These are phyloP conservation scores for Fusarium buxicola DNA, from an alignment of 2,329 filamentous ascomycete species.

Conservation along the genomic window DNA sequence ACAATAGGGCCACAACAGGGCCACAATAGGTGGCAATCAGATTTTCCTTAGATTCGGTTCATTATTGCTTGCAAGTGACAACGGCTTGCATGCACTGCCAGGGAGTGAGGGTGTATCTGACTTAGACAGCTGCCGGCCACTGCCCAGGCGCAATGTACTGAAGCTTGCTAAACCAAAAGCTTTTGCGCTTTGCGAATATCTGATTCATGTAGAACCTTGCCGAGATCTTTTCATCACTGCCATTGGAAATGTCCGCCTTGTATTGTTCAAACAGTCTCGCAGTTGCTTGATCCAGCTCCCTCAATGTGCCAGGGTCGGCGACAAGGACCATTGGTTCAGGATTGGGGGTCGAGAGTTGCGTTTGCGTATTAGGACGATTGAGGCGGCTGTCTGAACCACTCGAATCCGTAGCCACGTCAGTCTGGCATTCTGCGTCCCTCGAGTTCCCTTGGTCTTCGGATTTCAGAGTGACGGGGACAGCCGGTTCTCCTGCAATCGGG, in stretches of 20 bases:
- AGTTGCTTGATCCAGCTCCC: slow-evolving; percentile 43
- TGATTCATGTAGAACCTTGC: slow-evolving; percentile 50
- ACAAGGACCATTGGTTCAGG: slow-evolving; percentile 39
- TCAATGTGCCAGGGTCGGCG: slow-evolving; percentile 40
- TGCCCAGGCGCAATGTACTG: slow-evolving; percentile 7
- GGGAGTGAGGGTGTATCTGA: not conserved
- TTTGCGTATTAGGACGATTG: not conserved
- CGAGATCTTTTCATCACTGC: slow-evolving; percentile 35
- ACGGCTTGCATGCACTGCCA: not conserved
- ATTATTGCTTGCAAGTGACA: not conserved
- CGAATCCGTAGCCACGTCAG: not conserved
- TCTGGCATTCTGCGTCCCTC: slow-evolving; percentile 30
- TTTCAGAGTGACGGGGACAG: not conserved
- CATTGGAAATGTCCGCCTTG: slow-evolving; percentile 43
- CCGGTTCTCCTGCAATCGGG: not conserved
- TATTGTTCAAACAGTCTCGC: slow-evolving; percentile 50
- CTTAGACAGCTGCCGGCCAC: not conserved
- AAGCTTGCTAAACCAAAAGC: slow-evolving; percentile 49
- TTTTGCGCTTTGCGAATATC: slow-evolving; percentile 41
- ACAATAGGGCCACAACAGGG: not conserved
- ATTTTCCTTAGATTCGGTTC: not conserved
- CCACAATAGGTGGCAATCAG: not conserved
- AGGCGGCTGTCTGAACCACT: not conserved
- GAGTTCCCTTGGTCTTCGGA: not conserved
- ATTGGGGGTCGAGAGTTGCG: not conserved